A percentile compares a stretch with the other conserved stretches of the same genome.
Evolutionary conservation across 768 basidiomycete species (phyloP).

Genomic region (Psilocybe cyanescens): DNA sequence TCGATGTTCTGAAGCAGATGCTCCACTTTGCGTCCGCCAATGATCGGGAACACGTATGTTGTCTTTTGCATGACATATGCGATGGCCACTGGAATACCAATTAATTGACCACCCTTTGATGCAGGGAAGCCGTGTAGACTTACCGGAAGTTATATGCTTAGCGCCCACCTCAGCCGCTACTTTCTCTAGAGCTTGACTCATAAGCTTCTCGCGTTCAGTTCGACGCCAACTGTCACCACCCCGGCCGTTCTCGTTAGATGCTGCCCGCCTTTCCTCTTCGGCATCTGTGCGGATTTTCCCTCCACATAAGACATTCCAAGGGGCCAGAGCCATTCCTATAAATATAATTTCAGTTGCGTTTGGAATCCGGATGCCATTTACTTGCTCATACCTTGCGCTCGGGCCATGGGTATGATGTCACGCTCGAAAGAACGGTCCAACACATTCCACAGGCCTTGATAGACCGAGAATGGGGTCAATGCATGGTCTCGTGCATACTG

Average conservation of each 20-base stretch:
- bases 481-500: conserved; percentile 52
- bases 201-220: conserved; percentile 43
- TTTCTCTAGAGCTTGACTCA: conserved; percentile 48
- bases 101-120: neutral
- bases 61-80: conserved; percentile 61
- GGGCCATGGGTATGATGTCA: conserved; percentile 54
- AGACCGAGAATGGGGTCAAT: conserved; percentile 55
- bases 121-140: neutral
- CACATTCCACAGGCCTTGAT: conserved; percentile 52
- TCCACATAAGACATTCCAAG: conserved; percentile 34
- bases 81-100: conserved; percentile 43
- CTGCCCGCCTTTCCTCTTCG: conserved; percentile 37
- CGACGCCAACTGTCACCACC: conserved; percentile 43
- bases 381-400: conserved; percentile 6
- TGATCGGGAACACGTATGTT: conserved; percentile 53
- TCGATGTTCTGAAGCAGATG: conserved; percentile 55
- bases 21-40: conserved; percentile 56
- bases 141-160: conserved; percentile 49
- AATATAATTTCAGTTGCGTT: neutral
- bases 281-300: conserved; percentile 60
- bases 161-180: conserved; percentile 54
- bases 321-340: conserved; percentile 28
- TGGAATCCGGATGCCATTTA: neutral
- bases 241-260: conserved; percentile 35
- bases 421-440: conserved; percentile 53